Conservation (phyloP, 257 asterid genomes). For the Solanum okadae region DNA sequence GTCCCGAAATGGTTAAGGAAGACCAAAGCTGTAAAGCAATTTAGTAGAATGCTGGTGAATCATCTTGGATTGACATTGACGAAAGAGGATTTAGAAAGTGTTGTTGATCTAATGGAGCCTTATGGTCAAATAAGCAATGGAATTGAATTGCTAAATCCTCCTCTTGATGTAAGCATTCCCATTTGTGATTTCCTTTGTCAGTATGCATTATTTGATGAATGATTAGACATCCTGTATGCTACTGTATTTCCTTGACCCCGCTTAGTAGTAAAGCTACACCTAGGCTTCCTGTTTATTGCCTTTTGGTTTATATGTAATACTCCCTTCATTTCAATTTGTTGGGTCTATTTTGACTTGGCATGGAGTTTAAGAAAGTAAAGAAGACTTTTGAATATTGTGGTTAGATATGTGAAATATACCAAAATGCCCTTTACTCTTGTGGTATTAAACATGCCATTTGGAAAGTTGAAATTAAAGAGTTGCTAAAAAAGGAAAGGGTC, state of each 20-base stretch:
- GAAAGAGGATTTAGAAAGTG: slow-evolving; percentile 77
- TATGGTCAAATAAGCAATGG: slow-evolving; percentile 84
- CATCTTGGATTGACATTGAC: slow-evolving; percentile 87
- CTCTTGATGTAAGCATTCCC: slow-evolving; percentile 59
- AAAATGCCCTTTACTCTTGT: not conserved
- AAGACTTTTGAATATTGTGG: not conserved
- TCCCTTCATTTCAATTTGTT: not conserved
- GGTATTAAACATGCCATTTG: not conserved
- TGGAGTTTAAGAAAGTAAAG: not conserved
- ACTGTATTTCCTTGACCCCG: not conserved
- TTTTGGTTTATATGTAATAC: not conserved
- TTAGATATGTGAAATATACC: not conserved
- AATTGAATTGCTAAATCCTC: slow-evolving; percentile 73
- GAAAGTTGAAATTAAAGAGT: not conserved
- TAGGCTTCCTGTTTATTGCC: not conserved
- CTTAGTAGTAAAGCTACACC: not conserved
- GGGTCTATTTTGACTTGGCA: not conserved
- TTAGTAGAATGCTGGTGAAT: slow-evolving; percentile 66
- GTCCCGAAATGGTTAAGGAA: slow-evolving; percentile 79
- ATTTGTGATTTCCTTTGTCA: not conserved
- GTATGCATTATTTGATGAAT: not conserved
- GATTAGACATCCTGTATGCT: not conserved
- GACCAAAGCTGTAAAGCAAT: slow-evolving; percentile 39
- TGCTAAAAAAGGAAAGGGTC: not conserved
- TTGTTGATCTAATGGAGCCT: slow-evolving; percentile 95